phyloP scores from a whole-genome alignment of 2,329 filamentous ascomycete species.

The Pseudopyricularia javanii region DNA sequence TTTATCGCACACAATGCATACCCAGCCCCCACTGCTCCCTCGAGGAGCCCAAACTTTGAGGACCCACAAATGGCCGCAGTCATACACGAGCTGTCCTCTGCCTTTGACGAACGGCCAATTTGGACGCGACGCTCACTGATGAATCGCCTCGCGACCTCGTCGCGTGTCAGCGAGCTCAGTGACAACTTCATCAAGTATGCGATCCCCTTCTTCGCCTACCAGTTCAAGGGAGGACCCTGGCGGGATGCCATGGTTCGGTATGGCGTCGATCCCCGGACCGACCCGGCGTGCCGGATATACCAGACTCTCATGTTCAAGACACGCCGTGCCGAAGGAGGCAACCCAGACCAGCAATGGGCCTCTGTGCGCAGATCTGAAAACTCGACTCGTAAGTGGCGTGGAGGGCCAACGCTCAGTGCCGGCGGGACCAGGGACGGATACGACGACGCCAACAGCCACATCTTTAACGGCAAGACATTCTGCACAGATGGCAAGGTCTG shows the following conservation, averaged over 20 bases:
- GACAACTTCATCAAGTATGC: constrained; percentile 58
- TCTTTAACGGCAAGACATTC: constrained; percentile 71
- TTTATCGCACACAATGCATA: constrained; percentile 48
- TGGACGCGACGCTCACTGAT: constrained; percentile 76
- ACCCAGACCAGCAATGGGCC: constrained; percentile 33
- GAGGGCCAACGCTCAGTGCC: constrained; percentile 13
- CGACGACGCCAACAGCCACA: constrained; percentile 39
- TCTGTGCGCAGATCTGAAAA: constrained; percentile 26
- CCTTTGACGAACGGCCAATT: constrained; percentile 65
- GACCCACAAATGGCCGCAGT: constrained; percentile 51
- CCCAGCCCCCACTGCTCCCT: constrained; percentile 50
- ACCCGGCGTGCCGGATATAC: constrained; percentile 67
- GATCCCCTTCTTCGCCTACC: constrained; percentile 77
- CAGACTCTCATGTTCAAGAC: constrained; percentile 85
- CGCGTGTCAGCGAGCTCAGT: constrained; percentile 19
- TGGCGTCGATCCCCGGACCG: constrained; percentile 71
- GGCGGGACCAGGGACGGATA: neutral
- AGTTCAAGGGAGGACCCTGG: constrained; percentile 88
- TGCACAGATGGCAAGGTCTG: constrained; percentile 78
- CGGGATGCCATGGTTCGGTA: constrained; percentile 76
- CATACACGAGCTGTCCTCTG: constrained; percentile 47
- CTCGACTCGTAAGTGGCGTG: constrained; percentile 5
- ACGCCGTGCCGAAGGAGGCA: constrained; percentile 33
- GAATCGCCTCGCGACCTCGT: constrained; percentile 49
- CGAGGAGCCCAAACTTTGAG: constrained; percentile 42